Evolutionary conservation across 73 alveolate genomes (phyloP), one percentile per base, ranked within the genome.

Genomic region (Paramecium sonneborni): DNA sequence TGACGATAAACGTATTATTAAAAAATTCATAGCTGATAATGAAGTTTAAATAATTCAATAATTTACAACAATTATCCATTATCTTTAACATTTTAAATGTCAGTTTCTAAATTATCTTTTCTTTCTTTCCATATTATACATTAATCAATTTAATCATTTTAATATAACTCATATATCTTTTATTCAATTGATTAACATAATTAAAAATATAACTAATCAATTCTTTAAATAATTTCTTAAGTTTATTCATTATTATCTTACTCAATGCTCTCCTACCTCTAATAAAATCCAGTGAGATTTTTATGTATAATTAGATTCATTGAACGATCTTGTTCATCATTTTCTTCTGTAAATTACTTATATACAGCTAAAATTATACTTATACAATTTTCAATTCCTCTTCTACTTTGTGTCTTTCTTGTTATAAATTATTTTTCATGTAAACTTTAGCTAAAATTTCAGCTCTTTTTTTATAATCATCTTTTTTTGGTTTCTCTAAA

Each of bases 61-160:
- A 74, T 35, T 74, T 43, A 30, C 28, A 74, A 24, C 0, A 74
- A 11, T 43, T 74, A 74, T 32, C 26, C 23, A 14, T 28, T 28
- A 35, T 74, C 87, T 12, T 74, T 32, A 74, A 74, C 68, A 74
- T 74, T 74, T 9, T 37, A 21, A 35, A 35, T 74, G 28, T 74
- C 87, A 32, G 87, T 30, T 15, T 74, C 87, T 32, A 74, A n/a
- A 35, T 74, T 43, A 5, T 28, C 58, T 15, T 35, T 74, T n/a
- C 57, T 74, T 35, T 74, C 39, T 74, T 74, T 74, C 87, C 87
- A 74, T 14, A 32, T 21, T 14, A 74, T 74, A 38, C 87, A 74
- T 74, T 74, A n/a, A 35, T 74, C 58, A 1, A 74, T 32, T 21
- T 74, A 21, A 32, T 35, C 58, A 30, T 74, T 38, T 74, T 74